Evolutionary conservation across 257 asterid genomes (phyloP), one percentile per base, ranked within the genome.

Genomic region (Fraxinus excelsior): DNA sequence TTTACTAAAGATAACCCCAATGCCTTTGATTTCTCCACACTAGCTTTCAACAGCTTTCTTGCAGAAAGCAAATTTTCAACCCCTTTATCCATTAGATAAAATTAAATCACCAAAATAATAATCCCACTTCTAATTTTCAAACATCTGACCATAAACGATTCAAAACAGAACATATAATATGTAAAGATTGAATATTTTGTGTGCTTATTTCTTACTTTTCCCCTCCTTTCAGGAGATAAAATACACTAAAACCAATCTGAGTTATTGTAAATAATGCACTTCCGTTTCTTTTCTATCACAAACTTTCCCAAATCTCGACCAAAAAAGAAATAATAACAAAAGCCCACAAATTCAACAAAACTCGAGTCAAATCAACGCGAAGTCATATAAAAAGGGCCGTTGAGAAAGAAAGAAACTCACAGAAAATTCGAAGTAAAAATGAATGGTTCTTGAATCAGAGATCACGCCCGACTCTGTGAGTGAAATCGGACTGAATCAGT

Each of bases 1-100:
- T 86, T 83, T 71, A 87, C 93, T 53, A 94, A 78, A 56, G 95
- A 83, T 38, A 78, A 76, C 4, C 84, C 88, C 74, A 92, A 32
- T 35, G 87, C 84, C 78, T 88, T 91, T 7, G 97, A 88, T 84
- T 92, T 92, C 75, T 89, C 97, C 72, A 94, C 79, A 82, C 86
- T 90, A 76, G 86, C 85, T 83, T 83, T 86, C 79, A 94, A 81
- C 42, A 85, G 82, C 72, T 88, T 88, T 76, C 91, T 88, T 58
- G 96, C 96, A 71, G 95, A 82, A 51, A 82, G 32, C 89, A 94
- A 82, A 37, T 85, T 76, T 3, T 84, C 96, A 69, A 88, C 58
- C 71, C 91, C 88, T 72, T 81, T 87, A 76, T 88, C 97, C 93
- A 88, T 90, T 72, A 62, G 19, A 18, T 32, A 58, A 25, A 75